A percentile compares a stretch with the other conserved stretches of the same genome.
These are phyloP conservation scores for Apostasia ramifera DNA, from an alignment of 106 monocot species.

Conservation along the genomic window DNA sequence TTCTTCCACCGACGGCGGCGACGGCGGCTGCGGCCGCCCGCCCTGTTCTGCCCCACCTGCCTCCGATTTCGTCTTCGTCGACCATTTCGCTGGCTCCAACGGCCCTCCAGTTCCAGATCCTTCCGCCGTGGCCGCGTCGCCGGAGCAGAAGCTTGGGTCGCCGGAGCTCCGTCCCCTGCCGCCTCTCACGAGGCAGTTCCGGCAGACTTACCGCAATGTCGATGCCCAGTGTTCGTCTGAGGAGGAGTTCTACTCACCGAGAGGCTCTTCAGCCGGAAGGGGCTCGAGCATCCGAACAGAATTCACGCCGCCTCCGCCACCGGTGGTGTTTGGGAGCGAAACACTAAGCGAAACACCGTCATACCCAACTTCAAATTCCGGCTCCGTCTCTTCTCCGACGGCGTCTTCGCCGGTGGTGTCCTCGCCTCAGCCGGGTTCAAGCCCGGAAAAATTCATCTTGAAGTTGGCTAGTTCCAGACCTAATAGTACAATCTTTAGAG, in stretches of 20 bases:
- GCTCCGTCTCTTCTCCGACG: not conserved
- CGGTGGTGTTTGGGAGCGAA: slow-evolving; percentile 6
- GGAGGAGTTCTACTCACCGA: slow-evolving; percentile 58
- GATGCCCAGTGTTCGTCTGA: slow-evolving; percentile 10
- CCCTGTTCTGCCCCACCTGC: not conserved
- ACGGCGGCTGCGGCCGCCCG: not conserved
- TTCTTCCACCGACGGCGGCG: not conserved
- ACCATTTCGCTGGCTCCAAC: slow-evolving; percentile 1
- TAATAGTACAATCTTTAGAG: not conserved
- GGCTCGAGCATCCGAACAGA: slow-evolving; percentile 11
- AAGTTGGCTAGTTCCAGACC: not conserved
- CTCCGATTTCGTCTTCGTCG: slow-evolving; percentile 21
- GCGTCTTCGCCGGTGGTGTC: slow-evolving; percentile 20
- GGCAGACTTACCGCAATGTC: slow-evolving; percentile 6
- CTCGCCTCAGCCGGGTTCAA: not conserved
- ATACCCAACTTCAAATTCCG: slow-evolving; percentile 7
- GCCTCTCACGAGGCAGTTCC: slow-evolving; percentile 13
- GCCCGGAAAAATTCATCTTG: slow-evolving; percentile 11
- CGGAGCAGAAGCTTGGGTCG: slow-evolving; percentile 22
- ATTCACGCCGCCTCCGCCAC: slow-evolving; percentile 3
- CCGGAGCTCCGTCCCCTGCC: slow-evolving; percentile 49
- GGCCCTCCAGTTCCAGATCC: not conserved
- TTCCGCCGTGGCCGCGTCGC: not conserved
- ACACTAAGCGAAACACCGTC: slow-evolving; percentile 45
- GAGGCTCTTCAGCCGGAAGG: slow-evolving; percentile 6